Evolutionary conservation across 2,329 filamentous ascomycete species (phyloP).

Genomic region (Phialophora chinensis): DNA sequence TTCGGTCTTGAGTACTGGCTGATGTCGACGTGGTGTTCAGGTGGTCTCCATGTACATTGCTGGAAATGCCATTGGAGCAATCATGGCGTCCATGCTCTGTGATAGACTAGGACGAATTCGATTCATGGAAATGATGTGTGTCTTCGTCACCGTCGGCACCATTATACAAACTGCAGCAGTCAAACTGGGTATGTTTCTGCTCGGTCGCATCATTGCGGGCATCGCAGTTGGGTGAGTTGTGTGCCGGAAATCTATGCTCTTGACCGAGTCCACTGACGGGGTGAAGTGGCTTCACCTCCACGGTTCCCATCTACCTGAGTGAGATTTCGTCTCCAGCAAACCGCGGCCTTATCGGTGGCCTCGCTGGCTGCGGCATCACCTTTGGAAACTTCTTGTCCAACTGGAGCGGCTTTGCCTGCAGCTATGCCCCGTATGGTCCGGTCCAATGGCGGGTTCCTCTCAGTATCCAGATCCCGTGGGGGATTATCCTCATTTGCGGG

Average conservation of each 20-base stretch:
- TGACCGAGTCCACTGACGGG: not conserved
- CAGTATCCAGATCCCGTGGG: slow-evolving; percentile 79
- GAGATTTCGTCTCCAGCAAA: slow-evolving; percentile 62
- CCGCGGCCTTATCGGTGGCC: slow-evolving; percentile 76
- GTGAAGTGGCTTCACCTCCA: slow-evolving; percentile 36
- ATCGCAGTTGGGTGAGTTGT: slow-evolving; percentile 76
- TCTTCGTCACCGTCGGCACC: slow-evolving; percentile 72
- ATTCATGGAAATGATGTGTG: slow-evolving; percentile 62
- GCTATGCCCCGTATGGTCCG: slow-evolving; percentile 65
- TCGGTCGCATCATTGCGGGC: slow-evolving; percentile 75
- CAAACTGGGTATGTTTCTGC: slow-evolving; percentile 67
- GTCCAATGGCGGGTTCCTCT: slow-evolving; percentile 82
- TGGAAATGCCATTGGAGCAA: slow-evolving; percentile 62
- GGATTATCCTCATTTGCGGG: slow-evolving; percentile 71
- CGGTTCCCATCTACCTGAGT: slow-evolving; percentile 37
- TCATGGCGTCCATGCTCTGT: slow-evolving; percentile 61
- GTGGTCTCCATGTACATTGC: slow-evolving; percentile 66
- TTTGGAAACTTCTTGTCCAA: slow-evolving; percentile 77
- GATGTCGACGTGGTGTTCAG: slow-evolving; percentile 34
- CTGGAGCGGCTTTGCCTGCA: slow-evolving; percentile 74
- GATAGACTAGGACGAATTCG: slow-evolving; percentile 61
- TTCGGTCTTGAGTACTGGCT: not conserved
- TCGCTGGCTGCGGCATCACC: slow-evolving; percentile 83
- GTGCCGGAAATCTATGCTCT: slow-evolving; percentile 32
- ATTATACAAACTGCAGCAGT: slow-evolving; percentile 67